Evolutionary conservation across 306 rosid genomes (phyloP).

Genomic region (Begonia loranthoides): DNA sequence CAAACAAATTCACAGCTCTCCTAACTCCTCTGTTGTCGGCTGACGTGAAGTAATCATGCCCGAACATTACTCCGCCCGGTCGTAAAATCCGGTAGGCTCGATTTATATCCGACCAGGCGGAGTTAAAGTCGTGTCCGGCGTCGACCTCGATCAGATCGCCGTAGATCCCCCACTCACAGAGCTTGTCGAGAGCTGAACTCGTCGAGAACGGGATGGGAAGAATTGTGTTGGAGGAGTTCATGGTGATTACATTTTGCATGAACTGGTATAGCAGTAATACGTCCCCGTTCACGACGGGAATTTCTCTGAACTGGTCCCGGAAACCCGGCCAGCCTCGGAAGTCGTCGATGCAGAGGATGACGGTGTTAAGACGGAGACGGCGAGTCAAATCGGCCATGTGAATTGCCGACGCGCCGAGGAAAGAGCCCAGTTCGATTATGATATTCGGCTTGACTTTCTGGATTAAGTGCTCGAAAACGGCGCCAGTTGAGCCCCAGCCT

Average conservation of each 20-base stretch:
- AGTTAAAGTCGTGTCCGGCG: conserved; percentile 56
- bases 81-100: conserved; percentile 43
- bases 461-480: conserved; percentile 49
- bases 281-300: conserved; percentile 43
- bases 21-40: conserved; percentile 54
- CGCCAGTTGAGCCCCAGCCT: conserved; percentile 49
- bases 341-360: conserved; percentile 49
- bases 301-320: conserved; percentile 24
- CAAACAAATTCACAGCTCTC: conserved; percentile 57
- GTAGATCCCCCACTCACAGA: conserved; percentile 45
- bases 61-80: conserved; percentile 63
- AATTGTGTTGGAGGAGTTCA: conserved; percentile 25
- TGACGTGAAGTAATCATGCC: conserved; percentile 58
- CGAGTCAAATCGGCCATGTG: conserved; percentile 60
- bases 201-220: conserved; percentile 55
- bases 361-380: conserved; percentile 29
- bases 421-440: conserved; percentile 64
- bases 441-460: conserved; percentile 31
- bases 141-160: conserved; percentile 57
- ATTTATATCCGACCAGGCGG: conserved; percentile 57
- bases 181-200: conserved; percentile 27
- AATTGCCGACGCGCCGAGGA: conserved; percentile 69
- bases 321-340: conserved; percentile 83
- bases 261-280: conserved; percentile 50
- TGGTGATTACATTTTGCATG: conserved; percentile 29